Base-by-base conservation (phyloP, 1,139 yeast species). In the Debaryomycetaceae sp. region DNA sequence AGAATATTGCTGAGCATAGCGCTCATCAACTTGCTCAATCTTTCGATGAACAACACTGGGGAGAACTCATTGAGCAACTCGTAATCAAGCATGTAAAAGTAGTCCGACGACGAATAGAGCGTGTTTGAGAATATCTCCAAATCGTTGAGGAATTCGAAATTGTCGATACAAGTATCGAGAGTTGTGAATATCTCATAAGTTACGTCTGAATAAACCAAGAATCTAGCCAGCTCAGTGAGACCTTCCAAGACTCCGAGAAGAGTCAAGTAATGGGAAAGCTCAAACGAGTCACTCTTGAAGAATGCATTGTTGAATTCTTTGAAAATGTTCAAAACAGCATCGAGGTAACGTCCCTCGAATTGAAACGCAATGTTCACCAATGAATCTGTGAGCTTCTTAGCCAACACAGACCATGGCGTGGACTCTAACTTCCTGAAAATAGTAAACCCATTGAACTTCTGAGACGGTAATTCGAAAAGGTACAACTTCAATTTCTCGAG, bases 381-480 rank as follows among this genome's bases (percentile, higher is more conserved):
- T 5, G 74, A 74, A 2, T 50, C 38, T 1, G 75, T 61, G 41
- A 73, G 59, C 30, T 59, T 58, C 36, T 60, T 62, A 17, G 66
- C 63, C 36, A 75, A 55, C 5, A 56, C 48, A 11, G 59, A 48
- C 68, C 81, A 72, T 2, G 73, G 73, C 16, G 69, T 53, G 5
- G 59, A 50, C 6, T 64, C 65, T 5, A 66, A 51, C 17, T 53
- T 43, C 31, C 43, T 50, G 14, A 48, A 48, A 15, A 56, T 45
- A 3, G 67, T 58, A 5, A 45, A 43, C 18, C 47, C 44, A 6
- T 65, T 50, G 42, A 67, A 63, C 45, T 56, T 60, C 53, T 83
- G 91, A 28, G 61, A 61, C 1, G 84, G 80, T 14, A 81, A 66
- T 43, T 79, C 87, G 39, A 76, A 51, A 35, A 88, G 70, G 52